A percentile compares a stretch with the other conserved stretches of the same genome.
These are phyloP conservation scores for Penicillium vulpinum DNA, from an alignment of 2,329 filamentous ascomycete genomes.

Conservation along the genomic window DNA sequence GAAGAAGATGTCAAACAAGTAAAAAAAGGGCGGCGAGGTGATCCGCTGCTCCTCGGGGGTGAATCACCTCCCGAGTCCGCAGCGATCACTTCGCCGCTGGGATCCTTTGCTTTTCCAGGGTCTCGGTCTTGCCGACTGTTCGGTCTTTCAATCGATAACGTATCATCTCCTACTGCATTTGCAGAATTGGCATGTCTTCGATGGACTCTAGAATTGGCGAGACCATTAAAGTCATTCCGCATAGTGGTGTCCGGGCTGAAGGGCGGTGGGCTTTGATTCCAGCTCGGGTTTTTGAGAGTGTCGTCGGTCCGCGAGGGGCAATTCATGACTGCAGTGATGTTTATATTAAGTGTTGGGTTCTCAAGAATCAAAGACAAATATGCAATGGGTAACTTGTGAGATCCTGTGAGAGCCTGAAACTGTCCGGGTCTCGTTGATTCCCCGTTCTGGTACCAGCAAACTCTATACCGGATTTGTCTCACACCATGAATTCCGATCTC, in stretches of 20 bases:
- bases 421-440: slow-evolving; percentile 20
- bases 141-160: slow-evolving; percentile 21
- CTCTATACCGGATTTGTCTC: background rate
- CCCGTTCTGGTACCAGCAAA: background rate
- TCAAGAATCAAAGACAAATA: background rate
- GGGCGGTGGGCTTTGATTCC: slow-evolving; percentile 62
- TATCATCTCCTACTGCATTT: slow-evolving; percentile 24
- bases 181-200: slow-evolving; percentile 38
- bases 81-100: slow-evolving; percentile 31
- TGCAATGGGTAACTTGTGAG: slow-evolving; percentile 9
- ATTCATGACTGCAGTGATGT: slow-evolving; percentile 53
- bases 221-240: slow-evolving; percentile 61
- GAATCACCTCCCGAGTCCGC: slow-evolving; percentile 29
- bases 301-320: slow-evolving; percentile 64
- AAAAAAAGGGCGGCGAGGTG: slow-evolving; percentile 34
- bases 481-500: too few species aligned
- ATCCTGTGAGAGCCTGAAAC: slow-evolving; percentile 18
- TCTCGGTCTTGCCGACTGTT: slow-evolving; percentile 24
- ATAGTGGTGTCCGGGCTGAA: slow-evolving; percentile 63
- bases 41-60: slow-evolving; percentile 32
- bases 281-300: slow-evolving; percentile 52
- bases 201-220: slow-evolving; percentile 58
- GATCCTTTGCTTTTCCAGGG: slow-evolving; percentile 24
- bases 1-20: slow-evolving; percentile 15
- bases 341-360: background rate